phyloP scores from a whole-genome alignment of 1,139 yeast genomes.

The Candida gigantensis region DNA sequence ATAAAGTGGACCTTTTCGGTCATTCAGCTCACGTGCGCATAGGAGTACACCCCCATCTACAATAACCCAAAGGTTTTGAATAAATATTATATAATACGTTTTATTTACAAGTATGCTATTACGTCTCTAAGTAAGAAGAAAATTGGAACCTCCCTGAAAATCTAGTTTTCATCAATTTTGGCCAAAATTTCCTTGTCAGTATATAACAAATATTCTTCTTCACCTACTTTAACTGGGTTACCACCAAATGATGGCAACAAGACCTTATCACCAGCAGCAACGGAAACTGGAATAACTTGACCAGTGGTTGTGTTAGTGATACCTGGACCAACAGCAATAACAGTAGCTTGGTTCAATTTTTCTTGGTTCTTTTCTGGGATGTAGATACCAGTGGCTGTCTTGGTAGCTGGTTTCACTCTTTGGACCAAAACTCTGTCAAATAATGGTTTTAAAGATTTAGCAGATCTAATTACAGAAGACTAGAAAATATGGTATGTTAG shows the following conservation, averaged over 20 bases:
- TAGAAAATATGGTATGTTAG: slow-evolving; percentile 19
- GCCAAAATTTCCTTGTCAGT: slow-evolving; percentile 95
- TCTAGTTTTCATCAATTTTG: slow-evolving; percentile 54
- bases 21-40: too few species aligned
- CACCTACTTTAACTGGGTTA: slow-evolving; percentile 82
- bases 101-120: slow-evolving; percentile 4
- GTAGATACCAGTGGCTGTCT: slow-evolving; percentile 93
- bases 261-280: slow-evolving; percentile 87
- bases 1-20: too few species aligned
- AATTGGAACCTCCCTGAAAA: neutral
- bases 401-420: slow-evolving; percentile 86
- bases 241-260: slow-evolving; percentile 92
- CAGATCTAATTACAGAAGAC: slow-evolving; percentile 71
- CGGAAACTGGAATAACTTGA: slow-evolving; percentile 67
- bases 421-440: slow-evolving; percentile 95
- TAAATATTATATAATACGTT: too few species aligned
- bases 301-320: slow-evolving; percentile 64
- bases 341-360: slow-evolving; percentile 82
- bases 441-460: slow-evolving; percentile 85
- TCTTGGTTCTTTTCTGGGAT: slow-evolving; percentile 97
- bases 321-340: slow-evolving; percentile 86
- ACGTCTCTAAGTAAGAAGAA: too few species aligned
- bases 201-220: slow-evolving; percentile 72
- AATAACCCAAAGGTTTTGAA: too few species aligned
- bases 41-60: too few species aligned